A percentile compares a stretch with the other conserved stretches of the same genome.
These are phyloP conservation scores for Apiosordaria backusii DNA, from an alignment of 495 filamentous ascomycete species.

Conservation along the genomic window DNA sequence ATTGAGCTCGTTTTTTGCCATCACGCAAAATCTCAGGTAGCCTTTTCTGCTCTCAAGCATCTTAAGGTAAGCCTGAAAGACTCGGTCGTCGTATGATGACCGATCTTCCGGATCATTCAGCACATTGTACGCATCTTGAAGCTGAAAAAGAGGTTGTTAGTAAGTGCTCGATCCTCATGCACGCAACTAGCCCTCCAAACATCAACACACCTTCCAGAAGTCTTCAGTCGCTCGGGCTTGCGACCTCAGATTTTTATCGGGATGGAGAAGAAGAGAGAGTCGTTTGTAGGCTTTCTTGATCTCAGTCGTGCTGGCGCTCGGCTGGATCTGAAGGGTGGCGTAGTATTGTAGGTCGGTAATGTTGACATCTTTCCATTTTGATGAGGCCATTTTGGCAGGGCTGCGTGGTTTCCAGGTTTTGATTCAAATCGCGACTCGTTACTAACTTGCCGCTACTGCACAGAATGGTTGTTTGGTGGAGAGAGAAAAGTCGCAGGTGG, in stretches of 20 bases:
- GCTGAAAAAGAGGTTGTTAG: not conserved
- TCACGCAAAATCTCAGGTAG: not conserved
- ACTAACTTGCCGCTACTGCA: too few relatives aligned
- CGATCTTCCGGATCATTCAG: not conserved
- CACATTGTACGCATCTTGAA: not conserved
- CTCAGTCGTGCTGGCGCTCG: not conserved
- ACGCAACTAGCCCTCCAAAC: not conserved
- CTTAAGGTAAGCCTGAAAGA: not conserved
- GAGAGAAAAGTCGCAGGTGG: too few relatives aligned
- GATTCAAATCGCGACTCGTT: too few relatives aligned
- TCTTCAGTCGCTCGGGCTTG: not conserved
- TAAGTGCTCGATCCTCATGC: not conserved
- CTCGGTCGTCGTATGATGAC: not conserved
- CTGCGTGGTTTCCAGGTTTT: too few relatives aligned
- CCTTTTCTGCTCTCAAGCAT: not conserved
- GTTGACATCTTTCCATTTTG: not conserved
- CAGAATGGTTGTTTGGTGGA: not conserved
- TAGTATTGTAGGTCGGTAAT: not conserved
- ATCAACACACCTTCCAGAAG: not conserved
- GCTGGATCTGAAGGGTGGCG: not conserved
- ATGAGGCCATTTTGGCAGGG: not conserved
- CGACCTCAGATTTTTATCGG: not conserved
- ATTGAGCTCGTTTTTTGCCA: not conserved
- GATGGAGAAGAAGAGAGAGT: not conserved
- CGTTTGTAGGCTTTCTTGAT: not conserved